Evolutionary conservation across 345 rosid species (phyloP), one percentile per base, ranked within the genome.

Genomic region (Camelina neglecta): DNA sequence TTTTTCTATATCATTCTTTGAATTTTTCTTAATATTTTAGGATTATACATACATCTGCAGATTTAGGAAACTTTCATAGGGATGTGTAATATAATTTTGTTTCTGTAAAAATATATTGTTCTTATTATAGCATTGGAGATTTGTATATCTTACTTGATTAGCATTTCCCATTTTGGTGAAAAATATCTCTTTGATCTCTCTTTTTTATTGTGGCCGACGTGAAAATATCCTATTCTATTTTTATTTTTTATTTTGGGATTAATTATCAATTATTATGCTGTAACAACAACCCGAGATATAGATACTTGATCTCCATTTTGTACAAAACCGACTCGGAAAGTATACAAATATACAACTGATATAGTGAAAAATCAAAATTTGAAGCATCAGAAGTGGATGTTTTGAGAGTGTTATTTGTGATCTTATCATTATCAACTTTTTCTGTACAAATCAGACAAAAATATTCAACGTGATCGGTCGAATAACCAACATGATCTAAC

Each of bases 381-480:
- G 87, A 73, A 94, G 92, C 84, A 89, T 90, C 75, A 94, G 78
- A 77, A 85, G 75, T 35, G 96, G 96, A 39, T 87, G 84, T 64
- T 36, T 86, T 11, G 91, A 86, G 15, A 92, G 90, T 44, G 95
- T 94, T 79, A 50, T 79, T 59, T 86, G 38, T 13, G 97, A 94
- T 10, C 93, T 95, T 69, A 92, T 95, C 93, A 92, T 86, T 41
- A 90, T 86, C 31, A 29, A 29, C 31, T 4, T 29, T 29, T 4
- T 94, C 96, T 88, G 85, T 45, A 44, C 38, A 67, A 1, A 64
- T 13, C 47, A 65, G 73, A 51, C 59, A 53, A 65, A 58, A 6
- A 54, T 0, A 1, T 45, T 65, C 29, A 54, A 11, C 42, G 12
- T 41, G n/a, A 51, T 41, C n/a, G 12, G 41, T 21, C 29, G 21